Percentiles rank a stretch among this genome's conserved stretches.
Conservation (phyloP, 225 moss, liverwort and hornwort species). For the Takakia lepidozioides region DNA sequence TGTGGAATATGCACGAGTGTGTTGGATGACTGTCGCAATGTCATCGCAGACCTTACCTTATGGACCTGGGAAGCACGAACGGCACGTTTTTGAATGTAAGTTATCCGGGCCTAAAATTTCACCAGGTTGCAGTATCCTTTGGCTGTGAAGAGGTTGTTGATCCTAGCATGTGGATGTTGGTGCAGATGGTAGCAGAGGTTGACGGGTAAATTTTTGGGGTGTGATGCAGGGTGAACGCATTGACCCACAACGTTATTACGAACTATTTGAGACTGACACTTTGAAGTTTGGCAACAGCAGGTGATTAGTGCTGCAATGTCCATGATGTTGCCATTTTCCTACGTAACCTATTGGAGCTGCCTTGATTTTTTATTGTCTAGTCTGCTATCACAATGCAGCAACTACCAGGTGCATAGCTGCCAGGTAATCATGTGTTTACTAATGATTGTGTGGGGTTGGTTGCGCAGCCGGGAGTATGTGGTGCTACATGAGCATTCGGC, state of each 20-base stretch:
- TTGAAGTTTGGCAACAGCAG: conserved; percentile 98
- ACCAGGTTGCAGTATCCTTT: too few species aligned
- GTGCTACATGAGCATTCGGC: conserved; percentile 92
- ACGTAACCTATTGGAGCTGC: too few species aligned
- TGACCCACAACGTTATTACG: conserved; percentile 86
- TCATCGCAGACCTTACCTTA: conserved; percentile 75
- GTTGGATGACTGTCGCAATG: too few species aligned
- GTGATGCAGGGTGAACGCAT: conserved; percentile 62
- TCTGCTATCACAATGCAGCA: background rate
- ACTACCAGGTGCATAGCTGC: background rate
- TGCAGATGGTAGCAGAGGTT: too few species aligned
- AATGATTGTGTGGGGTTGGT: background rate
- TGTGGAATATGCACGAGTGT: too few species aligned
- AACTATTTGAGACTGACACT: conserved; percentile 94
- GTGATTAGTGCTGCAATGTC: conserved; percentile 30
- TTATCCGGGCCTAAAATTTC: too few species aligned
- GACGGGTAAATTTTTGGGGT: too few species aligned
- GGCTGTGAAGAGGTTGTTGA: too few species aligned
- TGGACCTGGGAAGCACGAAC: conserved; percentile 99
- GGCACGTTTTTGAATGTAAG: conserved; percentile 93
- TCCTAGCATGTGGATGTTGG: too few species aligned
- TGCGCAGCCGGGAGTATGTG: conserved; percentile 93
- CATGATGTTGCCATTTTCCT: too few species aligned
- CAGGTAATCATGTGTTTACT: background rate
- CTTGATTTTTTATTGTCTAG: too few species aligned